Percentiles rank a stretch among this genome's conserved stretches.
phyloP scores from a whole-genome alignment of 805 yeast genomes.

The Candida insectorum region DNA sequence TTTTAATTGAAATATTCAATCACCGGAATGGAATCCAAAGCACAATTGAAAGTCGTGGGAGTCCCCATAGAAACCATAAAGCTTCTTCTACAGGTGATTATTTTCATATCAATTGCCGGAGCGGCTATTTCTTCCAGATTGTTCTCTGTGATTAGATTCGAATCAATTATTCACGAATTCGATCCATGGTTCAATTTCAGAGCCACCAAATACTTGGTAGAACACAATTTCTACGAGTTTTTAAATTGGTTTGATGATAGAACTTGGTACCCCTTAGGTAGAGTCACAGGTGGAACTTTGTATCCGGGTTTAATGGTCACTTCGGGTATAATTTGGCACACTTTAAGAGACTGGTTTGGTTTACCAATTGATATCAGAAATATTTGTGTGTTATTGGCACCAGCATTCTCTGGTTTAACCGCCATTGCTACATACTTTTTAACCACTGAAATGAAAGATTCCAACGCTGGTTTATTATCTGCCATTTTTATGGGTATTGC shows the following conservation, averaged over 20 bases:
- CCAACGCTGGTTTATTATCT: constrained; percentile 84
- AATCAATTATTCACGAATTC: constrained; percentile 95
- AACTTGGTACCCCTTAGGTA: constrained; percentile 98
- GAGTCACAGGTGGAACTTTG: constrained; percentile 98
- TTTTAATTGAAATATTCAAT: no score
- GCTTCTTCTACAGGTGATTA: constrained; percentile 56
- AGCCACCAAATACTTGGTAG: constrained; percentile 89
- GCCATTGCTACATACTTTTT: constrained; percentile 85
- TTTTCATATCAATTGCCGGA: constrained; percentile 75
- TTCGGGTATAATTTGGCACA: constrained; percentile 82
- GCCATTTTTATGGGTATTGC: constrained; percentile 97
- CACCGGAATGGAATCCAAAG: constrained; percentile 20
- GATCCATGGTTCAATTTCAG: constrained; percentile 96
- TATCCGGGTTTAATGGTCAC: constrained; percentile 99
- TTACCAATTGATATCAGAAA: constrained; percentile 93
- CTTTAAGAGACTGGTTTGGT: constrained; percentile 56
- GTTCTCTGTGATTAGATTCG: constrained; percentile 95
- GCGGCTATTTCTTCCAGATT: constrained; percentile 91
- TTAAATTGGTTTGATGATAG: constrained; percentile 98
- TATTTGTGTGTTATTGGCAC: constrained; percentile 93
- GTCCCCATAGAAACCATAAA: constrained; percentile 34
- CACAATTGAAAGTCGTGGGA: constrained; percentile 20
- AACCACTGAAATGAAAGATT: constrained; percentile 85
- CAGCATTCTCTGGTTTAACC: constrained; percentile 91
- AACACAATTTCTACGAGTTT: constrained; percentile 82